Percentiles rank a stretch among this genome's conserved stretches.
phyloP scores from a whole-genome alignment of 2,329 filamentous ascomycete species.

The Teratosphaeria epicoccoides region DNA sequence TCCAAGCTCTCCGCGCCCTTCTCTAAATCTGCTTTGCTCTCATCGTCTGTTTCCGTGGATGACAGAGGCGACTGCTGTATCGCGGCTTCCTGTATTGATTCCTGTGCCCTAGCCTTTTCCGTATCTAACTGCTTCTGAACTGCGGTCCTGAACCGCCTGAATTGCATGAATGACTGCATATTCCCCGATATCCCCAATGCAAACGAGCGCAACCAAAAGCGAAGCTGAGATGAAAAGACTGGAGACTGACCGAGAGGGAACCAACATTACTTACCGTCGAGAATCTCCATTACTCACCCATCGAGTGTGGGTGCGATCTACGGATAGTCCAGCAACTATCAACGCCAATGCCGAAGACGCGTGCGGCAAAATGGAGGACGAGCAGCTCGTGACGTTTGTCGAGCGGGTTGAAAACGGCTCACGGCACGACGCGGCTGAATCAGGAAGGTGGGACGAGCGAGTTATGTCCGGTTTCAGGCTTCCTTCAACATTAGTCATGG shows the following conservation, averaged over 20 bases:
- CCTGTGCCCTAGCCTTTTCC: conserved; percentile 7
- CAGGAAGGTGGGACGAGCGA: neutral
- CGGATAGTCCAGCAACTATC: neutral
- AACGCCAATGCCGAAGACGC: neutral
- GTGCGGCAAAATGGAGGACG: neutral
- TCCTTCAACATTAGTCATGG: too few species aligned
- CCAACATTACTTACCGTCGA: neutral
- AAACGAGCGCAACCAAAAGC: neutral
- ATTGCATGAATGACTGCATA: conserved; percentile 12
- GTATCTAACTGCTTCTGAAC: conserved; percentile 17
- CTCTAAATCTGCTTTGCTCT: conserved; percentile 14
- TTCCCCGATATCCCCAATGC: neutral
- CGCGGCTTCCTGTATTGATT: neutral
- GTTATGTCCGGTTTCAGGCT: neutral
- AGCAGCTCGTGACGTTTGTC: neutral
- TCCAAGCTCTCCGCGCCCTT: conserved; percentile 9
- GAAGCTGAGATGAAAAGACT: too few species aligned
- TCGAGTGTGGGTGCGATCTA: neutral
- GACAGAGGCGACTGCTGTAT: conserved; percentile 1
- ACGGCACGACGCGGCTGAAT: neutral
- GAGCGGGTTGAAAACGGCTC: neutral
- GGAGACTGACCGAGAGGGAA: neutral
- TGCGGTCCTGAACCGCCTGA: conserved; percentile 15
- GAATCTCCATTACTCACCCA: neutral
- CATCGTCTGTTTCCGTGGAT: conserved; percentile 6